Percentiles rank a stretch among this genome's conserved stretches.
phyloP scores from a whole-genome alignment of 225 moss, liverwort and hornwort genomes.

The Sphagnum contortum region DNA sequence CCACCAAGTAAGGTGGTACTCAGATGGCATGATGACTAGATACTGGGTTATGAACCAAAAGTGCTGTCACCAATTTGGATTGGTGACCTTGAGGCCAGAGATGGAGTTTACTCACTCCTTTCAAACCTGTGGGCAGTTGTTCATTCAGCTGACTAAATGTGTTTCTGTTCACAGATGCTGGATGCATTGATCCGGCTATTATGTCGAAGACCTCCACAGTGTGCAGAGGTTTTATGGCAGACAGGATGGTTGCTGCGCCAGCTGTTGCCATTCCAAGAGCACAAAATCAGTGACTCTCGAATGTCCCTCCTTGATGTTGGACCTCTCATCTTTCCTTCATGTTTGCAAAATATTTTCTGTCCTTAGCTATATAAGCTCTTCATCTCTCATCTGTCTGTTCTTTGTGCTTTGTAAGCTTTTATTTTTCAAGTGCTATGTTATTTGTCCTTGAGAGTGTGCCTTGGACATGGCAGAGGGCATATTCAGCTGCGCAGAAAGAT shows the following conservation, averaged over 20 bases:
- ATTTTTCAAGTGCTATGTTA: too few relatives aligned
- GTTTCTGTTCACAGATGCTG: constrained; percentile 49
- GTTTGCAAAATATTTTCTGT: neutral
- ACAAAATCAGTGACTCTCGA: constrained; percentile 57
- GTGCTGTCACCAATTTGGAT: too few relatives aligned
- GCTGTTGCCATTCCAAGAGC: constrained; percentile 78
- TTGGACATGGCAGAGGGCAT: constrained; percentile 53
- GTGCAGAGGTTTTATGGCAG: constrained; percentile 96
- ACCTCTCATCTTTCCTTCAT: constrained; percentile 1
- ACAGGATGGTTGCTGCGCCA: constrained; percentile 96
- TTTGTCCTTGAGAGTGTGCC: too few relatives aligned
- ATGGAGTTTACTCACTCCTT: too few relatives aligned
- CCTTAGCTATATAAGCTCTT: neutral
- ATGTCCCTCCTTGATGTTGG: constrained; percentile 77
- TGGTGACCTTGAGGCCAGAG: too few relatives aligned
- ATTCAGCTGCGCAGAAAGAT: constrained; percentile 66
- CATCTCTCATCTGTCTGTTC: too few relatives aligned
- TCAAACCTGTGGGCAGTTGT: too few relatives aligned
- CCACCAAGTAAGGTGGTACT: too few relatives aligned
- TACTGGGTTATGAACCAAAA: too few relatives aligned
- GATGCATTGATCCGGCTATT: constrained; percentile 86
- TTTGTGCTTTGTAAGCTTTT: too few relatives aligned
- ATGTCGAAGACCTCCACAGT: constrained; percentile 81
- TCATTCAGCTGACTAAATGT: too few relatives aligned
- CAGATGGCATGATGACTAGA: too few relatives aligned